These are phyloP conservation scores for Populus nigra DNA, from an alignment of 345 rosid genomes.

Conservation along the genomic window DNA sequence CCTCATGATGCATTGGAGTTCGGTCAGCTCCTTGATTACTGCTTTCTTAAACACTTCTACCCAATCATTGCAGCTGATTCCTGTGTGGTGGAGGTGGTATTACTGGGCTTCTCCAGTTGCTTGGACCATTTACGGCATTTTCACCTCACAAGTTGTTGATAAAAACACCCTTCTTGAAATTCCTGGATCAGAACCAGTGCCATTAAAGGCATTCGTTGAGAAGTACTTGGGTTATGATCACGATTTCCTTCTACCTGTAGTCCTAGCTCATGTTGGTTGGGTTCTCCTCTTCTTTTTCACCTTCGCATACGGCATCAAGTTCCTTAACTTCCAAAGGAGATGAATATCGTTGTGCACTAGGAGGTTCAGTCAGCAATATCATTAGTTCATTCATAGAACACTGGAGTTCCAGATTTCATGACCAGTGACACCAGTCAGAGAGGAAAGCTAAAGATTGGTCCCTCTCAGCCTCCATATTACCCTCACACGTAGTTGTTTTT, in stretches of 20 bases:
- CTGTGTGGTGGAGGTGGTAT: conserved; percentile 56
- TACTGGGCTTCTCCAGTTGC: conserved; percentile 47
- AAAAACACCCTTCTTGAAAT: background rate
- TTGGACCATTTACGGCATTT: conserved; percentile 44
- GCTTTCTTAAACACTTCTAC: background rate
- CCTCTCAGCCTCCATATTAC: no score
- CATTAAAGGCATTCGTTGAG: conserved; percentile 27
- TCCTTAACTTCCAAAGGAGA: conserved; percentile 45
- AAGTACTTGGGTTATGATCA: conserved; percentile 29
- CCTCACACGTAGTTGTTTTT: no score
- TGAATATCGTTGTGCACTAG: background rate
- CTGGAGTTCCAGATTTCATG: no score
- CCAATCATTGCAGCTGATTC: conserved; percentile 25
- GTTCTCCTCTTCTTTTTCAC: conserved; percentile 41
- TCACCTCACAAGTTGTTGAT: conserved; percentile 39
- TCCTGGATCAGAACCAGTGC: background rate
- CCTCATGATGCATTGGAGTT: no score
- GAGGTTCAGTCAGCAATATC: no score
- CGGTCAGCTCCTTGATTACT: no score
- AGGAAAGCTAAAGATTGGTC: no score
- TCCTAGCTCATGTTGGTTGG: conserved; percentile 36
- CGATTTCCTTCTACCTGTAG: conserved; percentile 33
- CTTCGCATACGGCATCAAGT: conserved; percentile 45
- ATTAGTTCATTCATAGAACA: no score
- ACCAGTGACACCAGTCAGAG: no score